Conservation (phyloP, 768 basidiomycete genomes). For the Russula foetens region DNA sequence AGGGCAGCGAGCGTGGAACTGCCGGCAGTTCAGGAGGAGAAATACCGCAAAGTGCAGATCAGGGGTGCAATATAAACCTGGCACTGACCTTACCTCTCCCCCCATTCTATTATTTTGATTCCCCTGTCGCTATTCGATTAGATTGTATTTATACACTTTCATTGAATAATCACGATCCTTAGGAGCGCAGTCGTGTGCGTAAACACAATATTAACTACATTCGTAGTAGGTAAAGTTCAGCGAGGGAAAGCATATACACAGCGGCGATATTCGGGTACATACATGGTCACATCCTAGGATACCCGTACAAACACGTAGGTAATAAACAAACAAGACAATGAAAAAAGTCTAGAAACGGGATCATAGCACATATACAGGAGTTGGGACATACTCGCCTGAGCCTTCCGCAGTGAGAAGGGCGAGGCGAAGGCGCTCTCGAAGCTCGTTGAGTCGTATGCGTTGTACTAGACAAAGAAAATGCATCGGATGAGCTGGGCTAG, state of each 20-base stretch:
- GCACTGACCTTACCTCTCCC: constrained; percentile 3
- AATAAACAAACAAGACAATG: background rate
- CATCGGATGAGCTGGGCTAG: background rate
- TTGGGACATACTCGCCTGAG: background rate
- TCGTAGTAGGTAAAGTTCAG: background rate
- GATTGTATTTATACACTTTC: constrained; percentile 8
- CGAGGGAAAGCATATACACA: background rate
- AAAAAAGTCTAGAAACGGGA: background rate
- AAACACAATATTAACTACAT: background rate
- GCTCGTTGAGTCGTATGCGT: background rate
- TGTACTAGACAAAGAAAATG: background rate
- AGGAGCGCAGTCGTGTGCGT: background rate
- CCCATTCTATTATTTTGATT: background rate
- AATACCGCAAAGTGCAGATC: constrained; percentile 81
- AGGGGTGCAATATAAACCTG: constrained; percentile 76
- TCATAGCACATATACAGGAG: background rate
- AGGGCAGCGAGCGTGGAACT: constrained; percentile 51
- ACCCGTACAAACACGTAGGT: background rate
- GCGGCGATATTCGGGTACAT: too few species aligned
- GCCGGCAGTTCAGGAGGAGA: constrained; percentile 60
- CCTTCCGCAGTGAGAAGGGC: background rate
- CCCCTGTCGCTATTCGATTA: background rate
- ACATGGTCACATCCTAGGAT: background rate
- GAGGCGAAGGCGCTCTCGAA: constrained; percentile 4
- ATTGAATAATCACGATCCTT: constrained; percentile 6